Evolutionary conservation across 1,139 yeast species (phyloP).

Genomic region (Spencermartinsiella ligniputridi): DNA sequence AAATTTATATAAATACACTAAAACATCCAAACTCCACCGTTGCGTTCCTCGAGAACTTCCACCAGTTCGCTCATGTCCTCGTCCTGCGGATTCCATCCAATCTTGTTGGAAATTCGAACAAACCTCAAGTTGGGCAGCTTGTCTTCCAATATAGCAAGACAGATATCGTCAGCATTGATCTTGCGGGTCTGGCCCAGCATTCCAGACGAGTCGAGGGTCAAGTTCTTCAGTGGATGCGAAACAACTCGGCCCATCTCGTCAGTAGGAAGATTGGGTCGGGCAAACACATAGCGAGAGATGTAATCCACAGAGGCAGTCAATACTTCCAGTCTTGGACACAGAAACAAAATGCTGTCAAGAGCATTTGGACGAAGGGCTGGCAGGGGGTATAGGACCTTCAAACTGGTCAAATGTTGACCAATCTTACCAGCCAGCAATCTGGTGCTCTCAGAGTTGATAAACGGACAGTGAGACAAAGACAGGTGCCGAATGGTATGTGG

Average conservation of each 20-base stretch:
- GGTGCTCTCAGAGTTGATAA: constrained; percentile 54
- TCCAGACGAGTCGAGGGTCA: constrained; percentile 82
- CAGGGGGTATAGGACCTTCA: constrained; percentile 82
- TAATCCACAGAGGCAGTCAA: constrained; percentile 79
- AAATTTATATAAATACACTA: no score
- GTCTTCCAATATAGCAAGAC: constrained; percentile 75
- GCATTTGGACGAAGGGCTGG: constrained; percentile 69
- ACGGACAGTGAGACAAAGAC: constrained; percentile 86
- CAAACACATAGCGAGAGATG: constrained; percentile 46
- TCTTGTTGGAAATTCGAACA: constrained; percentile 63
- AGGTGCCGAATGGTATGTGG: constrained; percentile 68
- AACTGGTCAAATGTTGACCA: constrained; percentile 58
- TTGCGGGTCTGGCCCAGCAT: constrained; percentile 79
- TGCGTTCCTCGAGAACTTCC: constrained; percentile 34
- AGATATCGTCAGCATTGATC: constrained; percentile 81
- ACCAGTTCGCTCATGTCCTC: constrained; percentile 63
- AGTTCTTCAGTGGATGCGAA: constrained; percentile 56
- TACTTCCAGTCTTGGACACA: constrained; percentile 66
- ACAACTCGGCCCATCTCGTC: constrained; percentile 19
- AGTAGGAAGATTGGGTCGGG: constrained; percentile 28
- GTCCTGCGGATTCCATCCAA: constrained; percentile 84
- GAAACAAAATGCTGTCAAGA: constrained; percentile 64
- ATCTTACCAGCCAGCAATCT: constrained; percentile 55
- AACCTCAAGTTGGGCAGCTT: constrained; percentile 63
- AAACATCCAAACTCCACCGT: constrained; percentile 33